A percentile compares a stretch with the other conserved stretches of the same genome.
Conservation (phyloP, 306 rosid species). For the Phaseolus lunatus region DNA sequence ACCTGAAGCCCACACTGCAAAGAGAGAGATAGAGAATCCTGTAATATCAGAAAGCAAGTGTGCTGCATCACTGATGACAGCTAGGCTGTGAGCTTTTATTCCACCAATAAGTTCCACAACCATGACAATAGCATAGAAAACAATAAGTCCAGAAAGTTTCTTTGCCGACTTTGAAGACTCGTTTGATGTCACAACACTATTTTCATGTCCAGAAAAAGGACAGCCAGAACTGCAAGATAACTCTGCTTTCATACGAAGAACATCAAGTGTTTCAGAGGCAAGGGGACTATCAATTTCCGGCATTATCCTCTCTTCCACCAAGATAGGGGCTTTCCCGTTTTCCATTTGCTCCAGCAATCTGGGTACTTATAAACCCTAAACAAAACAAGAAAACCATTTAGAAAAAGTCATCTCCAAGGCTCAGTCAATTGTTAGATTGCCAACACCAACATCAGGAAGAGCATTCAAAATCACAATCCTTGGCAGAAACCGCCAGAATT, state of each 20-base stretch:
- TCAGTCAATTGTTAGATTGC: not conserved
- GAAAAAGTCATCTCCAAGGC: conserved; percentile 10
- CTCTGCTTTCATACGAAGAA: conserved; percentile 41
- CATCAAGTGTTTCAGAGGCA: conserved; percentile 44
- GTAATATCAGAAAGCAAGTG: conserved; percentile 88
- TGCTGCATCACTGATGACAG: conserved; percentile 87
- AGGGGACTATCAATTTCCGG: conserved; percentile 58
- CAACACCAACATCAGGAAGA: conserved; percentile 5
- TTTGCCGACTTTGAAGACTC: conserved; percentile 64
- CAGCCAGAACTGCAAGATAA: conserved; percentile 58
- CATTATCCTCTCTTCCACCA: conserved; percentile 47
- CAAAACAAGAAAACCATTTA: conserved; percentile 30
- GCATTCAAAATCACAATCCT: conserved; percentile 4
- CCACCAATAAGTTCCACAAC: conserved; percentile 84
- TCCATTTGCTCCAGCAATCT: conserved; percentile 60
- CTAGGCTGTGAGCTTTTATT: conserved; percentile 81
- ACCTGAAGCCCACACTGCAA: conserved; percentile 84
- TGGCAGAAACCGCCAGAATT: conserved; percentile 3
- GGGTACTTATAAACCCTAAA: conserved; percentile 20
- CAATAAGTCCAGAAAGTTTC: conserved; percentile 71
- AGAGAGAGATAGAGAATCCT: conserved; percentile 82
- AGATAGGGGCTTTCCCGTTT: conserved; percentile 49
- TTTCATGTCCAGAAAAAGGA: conserved; percentile 62
- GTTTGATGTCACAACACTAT: conserved; percentile 54
- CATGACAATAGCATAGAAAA: conserved; percentile 70